A percentile compares a stretch with the other conserved stretches of the same genome.
Evolutionary conservation across 2,329 filamentous ascomycete genomes (phyloP).

Genomic region (Trichophyton benhamiae): DNA sequence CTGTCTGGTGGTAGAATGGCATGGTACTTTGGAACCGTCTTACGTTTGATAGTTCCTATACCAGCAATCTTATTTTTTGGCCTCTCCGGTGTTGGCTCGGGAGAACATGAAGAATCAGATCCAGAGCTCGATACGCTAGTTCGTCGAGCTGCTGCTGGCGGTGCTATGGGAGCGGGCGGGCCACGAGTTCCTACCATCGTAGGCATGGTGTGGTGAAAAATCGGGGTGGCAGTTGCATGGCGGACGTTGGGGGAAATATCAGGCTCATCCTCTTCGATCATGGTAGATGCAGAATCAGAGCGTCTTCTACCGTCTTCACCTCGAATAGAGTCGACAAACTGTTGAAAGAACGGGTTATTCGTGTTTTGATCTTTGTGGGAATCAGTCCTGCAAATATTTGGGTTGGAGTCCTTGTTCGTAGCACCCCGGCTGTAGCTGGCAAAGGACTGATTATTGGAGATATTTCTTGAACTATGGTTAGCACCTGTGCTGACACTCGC

Average conservation of each 20-base stretch:
- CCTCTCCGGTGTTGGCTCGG: background rate
- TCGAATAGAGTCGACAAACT: slow-evolving; percentile 14
- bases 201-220: slow-evolving; percentile 14
- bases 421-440: background rate
- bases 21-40: slow-evolving; percentile 35
- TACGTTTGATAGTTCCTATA: slow-evolving; percentile 10
- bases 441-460: slow-evolving; percentile 26
- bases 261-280: slow-evolving; percentile 21
- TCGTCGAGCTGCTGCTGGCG: background rate
- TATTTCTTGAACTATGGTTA: slow-evolving; percentile 15
- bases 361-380: slow-evolving; percentile 3
- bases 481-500: background rate
- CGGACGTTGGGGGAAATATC: slow-evolving; percentile 22
- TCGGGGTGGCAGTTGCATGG: slow-evolving; percentile 19
- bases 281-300: slow-evolving; percentile 17
- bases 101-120: background rate
- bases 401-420: background rate
- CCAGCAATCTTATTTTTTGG: background rate
- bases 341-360: slow-evolving; percentile 17
- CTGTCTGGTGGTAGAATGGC: slow-evolving; percentile 47
- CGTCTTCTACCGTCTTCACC: slow-evolving; percentile 9
- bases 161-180: background rate
- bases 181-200: slow-evolving; percentile 5
- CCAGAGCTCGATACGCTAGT: background rate
- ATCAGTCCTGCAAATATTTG: background rate